phyloP scores from a whole-genome alignment of 2,329 filamentous ascomycete genomes.

The Colletotrichum simmondsii region DNA sequence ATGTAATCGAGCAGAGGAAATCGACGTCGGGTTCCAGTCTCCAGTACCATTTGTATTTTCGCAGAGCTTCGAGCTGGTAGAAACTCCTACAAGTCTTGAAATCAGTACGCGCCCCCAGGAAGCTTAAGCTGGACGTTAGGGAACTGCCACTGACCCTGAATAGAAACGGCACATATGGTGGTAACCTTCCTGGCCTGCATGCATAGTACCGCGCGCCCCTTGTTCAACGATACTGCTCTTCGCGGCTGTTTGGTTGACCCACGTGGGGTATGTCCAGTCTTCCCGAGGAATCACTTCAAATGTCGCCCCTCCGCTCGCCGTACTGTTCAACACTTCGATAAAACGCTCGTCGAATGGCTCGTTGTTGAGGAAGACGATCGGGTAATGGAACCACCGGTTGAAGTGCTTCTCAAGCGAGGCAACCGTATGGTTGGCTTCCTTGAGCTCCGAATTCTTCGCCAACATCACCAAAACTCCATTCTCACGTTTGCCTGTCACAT shows the following conservation, averaged over 20 bases:
- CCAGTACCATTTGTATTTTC: conserved; percentile 59
- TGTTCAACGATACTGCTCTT: conserved; percentile 46
- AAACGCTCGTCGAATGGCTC: conserved; percentile 53
- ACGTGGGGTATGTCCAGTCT: conserved; percentile 46
- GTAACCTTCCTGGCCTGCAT: conserved; percentile 52
- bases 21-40: conserved; percentile 56
- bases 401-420: conserved; percentile 54
- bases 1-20: conserved; percentile 57
- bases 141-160: conserved; percentile 37
- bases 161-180: conserved; percentile 56
- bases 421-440: conserved; percentile 51
- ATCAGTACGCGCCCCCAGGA: background rate
- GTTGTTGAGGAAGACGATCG: conserved; percentile 59
- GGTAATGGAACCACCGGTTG: conserved; percentile 59
- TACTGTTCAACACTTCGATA: conserved; percentile 48
- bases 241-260: conserved; percentile 44
- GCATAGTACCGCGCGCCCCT: conserved; percentile 45
- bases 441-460: conserved; percentile 55
- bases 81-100: conserved; percentile 38
- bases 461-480: conserved; percentile 59
- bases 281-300: background rate
- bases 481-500: conserved; percentile 44
- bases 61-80: conserved; percentile 53
- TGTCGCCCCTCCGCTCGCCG: background rate
- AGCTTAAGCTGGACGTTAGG: background rate